These are phyloP conservation scores for Thielaviopsis euricoi DNA, from an alignment of 2,329 filamentous ascomycete genomes.

Conservation along the genomic window DNA sequence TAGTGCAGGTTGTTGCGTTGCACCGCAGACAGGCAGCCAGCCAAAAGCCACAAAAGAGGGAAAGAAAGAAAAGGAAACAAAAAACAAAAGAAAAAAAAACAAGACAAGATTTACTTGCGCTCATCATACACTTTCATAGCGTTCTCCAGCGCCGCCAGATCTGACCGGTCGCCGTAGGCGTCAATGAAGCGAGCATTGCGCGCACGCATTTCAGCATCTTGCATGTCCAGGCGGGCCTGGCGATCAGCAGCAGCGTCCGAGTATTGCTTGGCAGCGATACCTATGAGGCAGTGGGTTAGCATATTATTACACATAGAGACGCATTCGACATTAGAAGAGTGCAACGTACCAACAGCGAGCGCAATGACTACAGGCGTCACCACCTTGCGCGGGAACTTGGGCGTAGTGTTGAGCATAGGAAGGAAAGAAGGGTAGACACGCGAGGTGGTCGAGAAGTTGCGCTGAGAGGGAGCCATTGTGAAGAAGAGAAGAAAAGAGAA, in stretches of 20 bases:
- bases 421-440: slow-evolving; percentile 18
- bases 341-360: slow-evolving; percentile 18
- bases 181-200: slow-evolving; percentile 29
- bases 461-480: slow-evolving; percentile 10
- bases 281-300: neutral
- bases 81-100: neutral
- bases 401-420: slow-evolving; percentile 16
- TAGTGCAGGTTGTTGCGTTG: neutral
- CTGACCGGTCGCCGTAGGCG: slow-evolving; percentile 33
- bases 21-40: neutral
- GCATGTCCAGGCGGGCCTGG: slow-evolving; percentile 19
- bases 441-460: slow-evolving; percentile 17
- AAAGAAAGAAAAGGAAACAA: neutral
- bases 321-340: too few relatives aligned
- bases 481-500: neutral
- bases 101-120: slow-evolving; percentile 7
- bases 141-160: slow-evolving; percentile 30
- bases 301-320: too few relatives aligned
- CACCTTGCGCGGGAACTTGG: slow-evolving; percentile 12
- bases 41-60: neutral
- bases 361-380: slow-evolving; percentile 18
- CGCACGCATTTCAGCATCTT: slow-evolving; percentile 21
- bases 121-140: slow-evolving; percentile 30
- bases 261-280: slow-evolving; percentile 8
- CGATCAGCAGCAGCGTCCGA: slow-evolving; percentile 3